Base-by-base conservation (phyloP, 345 rosid species). In the Pistacia atlantica region DNA sequence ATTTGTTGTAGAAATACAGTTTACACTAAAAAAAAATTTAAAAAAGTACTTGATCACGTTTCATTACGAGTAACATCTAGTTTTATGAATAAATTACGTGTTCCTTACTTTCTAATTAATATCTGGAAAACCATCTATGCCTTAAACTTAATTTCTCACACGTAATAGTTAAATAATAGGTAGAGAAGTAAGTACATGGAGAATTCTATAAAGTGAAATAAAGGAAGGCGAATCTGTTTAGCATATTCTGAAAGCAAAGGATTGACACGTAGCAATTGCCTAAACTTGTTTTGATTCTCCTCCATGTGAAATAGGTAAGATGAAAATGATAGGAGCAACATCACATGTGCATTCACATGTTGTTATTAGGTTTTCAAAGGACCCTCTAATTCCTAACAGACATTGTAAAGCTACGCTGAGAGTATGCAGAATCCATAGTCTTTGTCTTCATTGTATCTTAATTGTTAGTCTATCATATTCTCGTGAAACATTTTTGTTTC, bases 401-500 rank as follows among this genome's bases (percentile, higher is more conserved):
- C 57, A 48, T 13, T 46, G 25, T 31, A 31, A 31, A 31, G 33
- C 33, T 31, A 31, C 33, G 33, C 33, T 31, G 33, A 31, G 22
- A 42, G 22, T 22, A 11, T 22, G 54, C 65, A 38, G 22, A 33
- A 49, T 61, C 60, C 46, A 49, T 1, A 20, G 9, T 12, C 22
- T 22, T 72, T 72, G 75, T 59, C 56, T 8, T 45, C 18, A 56
- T 61, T 14, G 6, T 35, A 35, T 17, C 9, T 18, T 3, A 3
- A 20, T 18, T 1, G 17, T 49, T 14, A 14, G 22, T 52, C 45
- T 51, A 14, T 31, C 45, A 5, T 25, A 64, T 74, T 64, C 77
- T 54, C 70, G 77, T 74, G 70, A 74, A 48, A 37, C 65, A 11
- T 0, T 65, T 64, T 35, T 74, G 70, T 74, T 74, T 74, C 63